Conservation (phyloP, 75 land plant species). For the Pinus tabuliformis region DNA sequence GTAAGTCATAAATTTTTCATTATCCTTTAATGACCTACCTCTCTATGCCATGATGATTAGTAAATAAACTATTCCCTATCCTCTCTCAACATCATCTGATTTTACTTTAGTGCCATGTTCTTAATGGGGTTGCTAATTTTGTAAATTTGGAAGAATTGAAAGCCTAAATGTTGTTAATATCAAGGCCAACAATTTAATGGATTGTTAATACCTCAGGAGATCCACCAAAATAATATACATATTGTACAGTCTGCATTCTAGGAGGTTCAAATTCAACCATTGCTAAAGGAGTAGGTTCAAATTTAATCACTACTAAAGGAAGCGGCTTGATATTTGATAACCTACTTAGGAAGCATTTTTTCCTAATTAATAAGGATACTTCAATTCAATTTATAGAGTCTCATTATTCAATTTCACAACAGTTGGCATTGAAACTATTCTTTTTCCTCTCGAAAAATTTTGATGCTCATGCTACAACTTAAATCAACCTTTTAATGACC, state of each 20-base stretch:
- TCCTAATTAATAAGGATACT: neutral
- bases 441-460: neutral
- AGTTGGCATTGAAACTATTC: neutral
- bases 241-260: neutral
- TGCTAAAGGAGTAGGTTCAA: neutral
- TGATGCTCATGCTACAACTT: neutral
- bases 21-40: no score
- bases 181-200: neutral
- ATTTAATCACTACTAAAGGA: neutral
- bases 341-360: neutral
- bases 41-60: no score
- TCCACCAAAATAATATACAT: neutral
- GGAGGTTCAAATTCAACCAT: neutral
- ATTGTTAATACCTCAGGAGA: neutral
- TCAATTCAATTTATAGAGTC: neutral
- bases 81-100: no score
- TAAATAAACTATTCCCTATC: no score
- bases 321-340: neutral
- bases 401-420: neutral
- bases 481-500: no score
- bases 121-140: neutral
- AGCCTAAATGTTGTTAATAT: neutral
- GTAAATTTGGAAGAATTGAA: neutral
- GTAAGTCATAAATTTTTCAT: no score
- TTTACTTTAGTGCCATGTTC: neutral